Base-by-base conservation (phyloP, 2,329 filamentous ascomycete genomes). In the Alternaria sp. region DNA sequence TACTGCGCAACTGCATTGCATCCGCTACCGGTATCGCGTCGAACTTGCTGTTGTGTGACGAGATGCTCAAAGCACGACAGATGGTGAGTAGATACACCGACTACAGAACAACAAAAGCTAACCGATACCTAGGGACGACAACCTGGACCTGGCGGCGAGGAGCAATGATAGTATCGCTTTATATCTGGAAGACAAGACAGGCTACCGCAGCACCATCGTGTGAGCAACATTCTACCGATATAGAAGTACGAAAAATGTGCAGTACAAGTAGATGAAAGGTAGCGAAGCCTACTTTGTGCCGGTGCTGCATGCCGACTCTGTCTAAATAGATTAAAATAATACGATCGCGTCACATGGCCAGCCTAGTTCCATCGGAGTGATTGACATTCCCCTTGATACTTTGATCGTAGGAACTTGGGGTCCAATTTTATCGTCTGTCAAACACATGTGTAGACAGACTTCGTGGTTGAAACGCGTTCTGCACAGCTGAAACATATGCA, bases 41-140 rank as follows among this genome's bases (percentile, higher is more conserved):
- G 10, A 99, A 99, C 82, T 84, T 99, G 67, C 84, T 99, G 68
- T 86, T 99, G 51, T 99, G 95, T 75, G 95, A 99, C 75, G 95
- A 99, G 85, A 86, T 99, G 84, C 85, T 99, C 73, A 99, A 99
- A 86, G 95, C 95, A 63, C 87, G 95, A 78, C 94, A 99, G 84
- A 99, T 99, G 95, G 90, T 75, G 67, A 64, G 69, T 25, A 22
- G 18, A 36, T 30, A 22, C 20, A 22, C 20, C 20, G 20, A 22
- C 20, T 22, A 22, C 20, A 22, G 12, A 34, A 22, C 3, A 25
- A 22, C 27, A 43, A 3, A 51, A 57, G 52, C 58, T 62, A 43
- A 69, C 52, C 27, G 6, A 25, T 46, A 36, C 41, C 6, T 38
- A 76, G 74, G 75, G 75, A 56, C 72, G 75, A 22, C 67, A 72